Conservation (phyloP, 257 asterid species). For the Cordia subcordata region DNA sequence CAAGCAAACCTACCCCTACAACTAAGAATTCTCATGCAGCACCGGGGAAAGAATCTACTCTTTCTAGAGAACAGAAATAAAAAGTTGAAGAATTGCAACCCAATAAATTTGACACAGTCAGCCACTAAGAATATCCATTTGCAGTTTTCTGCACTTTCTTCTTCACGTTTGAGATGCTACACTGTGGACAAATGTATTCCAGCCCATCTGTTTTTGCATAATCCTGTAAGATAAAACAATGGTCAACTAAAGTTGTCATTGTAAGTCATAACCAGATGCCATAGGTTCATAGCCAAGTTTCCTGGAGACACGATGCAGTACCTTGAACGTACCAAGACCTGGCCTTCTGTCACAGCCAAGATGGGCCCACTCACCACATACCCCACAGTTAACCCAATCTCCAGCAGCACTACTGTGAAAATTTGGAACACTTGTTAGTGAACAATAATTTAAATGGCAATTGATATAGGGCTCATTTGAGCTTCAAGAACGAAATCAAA, state of each 20-base stretch:
- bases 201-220: slow-evolving; percentile 99
- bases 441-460: neutral
- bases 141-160: slow-evolving; percentile 67
- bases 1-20: slow-evolving; percentile 14
- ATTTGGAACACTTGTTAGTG: slow-evolving; percentile 29
- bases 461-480: neutral
- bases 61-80: neutral
- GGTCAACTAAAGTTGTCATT: neutral
- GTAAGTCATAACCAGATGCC: neutral
- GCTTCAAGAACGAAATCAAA: neutral
- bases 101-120: neutral
- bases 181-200: slow-evolving; percentile 97
- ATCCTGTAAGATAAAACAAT: slow-evolving; percentile 50
- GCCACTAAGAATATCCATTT: slow-evolving; percentile 62
- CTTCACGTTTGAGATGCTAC: slow-evolving; percentile 81
- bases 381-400: slow-evolving; percentile 98
- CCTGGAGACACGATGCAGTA: slow-evolving; percentile 20
- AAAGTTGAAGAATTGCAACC: slow-evolving; percentile 1
- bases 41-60: neutral
- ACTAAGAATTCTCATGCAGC: slow-evolving; percentile 1
- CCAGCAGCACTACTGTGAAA: slow-evolving; percentile 92
- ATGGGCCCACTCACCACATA: slow-evolving; percentile 99
- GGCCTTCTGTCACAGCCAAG: slow-evolving; percentile 95
- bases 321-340: slow-evolving; percentile 98
- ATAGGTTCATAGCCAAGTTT: neutral